Evolutionary conservation across 352 stramenopile species (phyloP), one percentile per base, ranked within the genome.

Genomic region (Peronospora farinosa): DNA sequence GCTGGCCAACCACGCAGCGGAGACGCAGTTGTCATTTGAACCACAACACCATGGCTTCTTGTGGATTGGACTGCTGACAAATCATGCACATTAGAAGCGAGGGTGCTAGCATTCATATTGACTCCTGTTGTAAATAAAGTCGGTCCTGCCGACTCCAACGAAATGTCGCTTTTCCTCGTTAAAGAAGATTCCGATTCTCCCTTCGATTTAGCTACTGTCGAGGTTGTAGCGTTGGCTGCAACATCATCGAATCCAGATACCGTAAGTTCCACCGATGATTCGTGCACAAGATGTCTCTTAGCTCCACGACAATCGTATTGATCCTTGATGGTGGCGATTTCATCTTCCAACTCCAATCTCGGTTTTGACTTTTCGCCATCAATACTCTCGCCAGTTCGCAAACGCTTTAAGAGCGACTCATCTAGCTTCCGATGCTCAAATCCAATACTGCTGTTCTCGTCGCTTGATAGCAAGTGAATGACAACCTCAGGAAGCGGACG

Each of bases 311-410:
- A 65, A 36, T 84, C 77, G 37, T 92, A 90, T 45, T 92, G 77
- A n/a, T 71, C 63, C 36, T 84, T 80, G 48, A 92, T 90, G 28
- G 72, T 77, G 13, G 60, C 56, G 7, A 92, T 86, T 44, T 92
- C 81, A 7, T 87, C 62, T 38, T 89, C 77, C 17, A 92, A 40
- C 16, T 69, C 75, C 41, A 79, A 59, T 12, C 54, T 45, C 21
- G 65, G 35, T 15, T 60, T 55, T 11, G 28, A 11, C 39, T 46
- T 36, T 43, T 63, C 58, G 9, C 30, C 45, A 44, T 65, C 54
- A 28, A 48, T 38, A 10, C 25, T 66, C 30, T 68, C 63, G 47
- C 30, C 70, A 54, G 7, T 78, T 61, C 65, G 54, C 8, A 90
- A 40, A 10, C 65, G 48, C 23, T 72, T 71, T 5, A 89, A 37